Percentiles rank a stretch among this genome's conserved stretches.
These are phyloP conservation scores for Lophiostoma macrostomum DNA, from an alignment of 495 filamentous ascomycete genomes.

Conservation along the genomic window DNA sequence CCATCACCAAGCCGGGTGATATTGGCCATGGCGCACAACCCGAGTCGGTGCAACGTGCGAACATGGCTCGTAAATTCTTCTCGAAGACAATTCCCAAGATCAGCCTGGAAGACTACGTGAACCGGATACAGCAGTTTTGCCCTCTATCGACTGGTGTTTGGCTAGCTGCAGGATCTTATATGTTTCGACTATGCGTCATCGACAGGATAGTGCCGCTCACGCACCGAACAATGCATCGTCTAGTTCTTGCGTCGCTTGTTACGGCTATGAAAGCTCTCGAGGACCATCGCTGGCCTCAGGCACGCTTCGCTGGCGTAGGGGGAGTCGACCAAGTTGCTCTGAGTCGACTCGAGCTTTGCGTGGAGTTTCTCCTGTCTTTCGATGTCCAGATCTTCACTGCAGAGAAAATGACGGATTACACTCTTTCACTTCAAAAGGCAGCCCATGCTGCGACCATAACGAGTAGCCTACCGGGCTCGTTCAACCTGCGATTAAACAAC, in stretches of 20 bases:
- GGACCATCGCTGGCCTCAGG: slow-evolving; percentile 81
- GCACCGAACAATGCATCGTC: slow-evolving; percentile 77
- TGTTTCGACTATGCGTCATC: slow-evolving; percentile 68
- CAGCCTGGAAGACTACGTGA: slow-evolving; percentile 76
- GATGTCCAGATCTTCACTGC: slow-evolving; percentile 35
- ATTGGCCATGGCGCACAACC: slow-evolving; percentile 50
- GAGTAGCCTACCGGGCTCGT: slow-evolving; percentile 17
- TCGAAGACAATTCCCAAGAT: slow-evolving; percentile 81
- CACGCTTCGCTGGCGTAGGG: slow-evolving; percentile 80
- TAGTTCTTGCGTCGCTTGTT: slow-evolving; percentile 77
- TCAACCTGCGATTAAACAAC: slow-evolving; percentile 14
- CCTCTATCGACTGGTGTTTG: slow-evolving; percentile 96
- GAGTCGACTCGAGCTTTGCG: slow-evolving; percentile 75
- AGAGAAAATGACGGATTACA: slow-evolving; percentile 20
- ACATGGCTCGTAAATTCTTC: slow-evolving; percentile 87
- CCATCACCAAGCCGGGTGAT: slow-evolving; percentile 26
- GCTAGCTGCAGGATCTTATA: slow-evolving; percentile 88
- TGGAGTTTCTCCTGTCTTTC: slow-evolving; percentile 42
- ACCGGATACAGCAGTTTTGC: slow-evolving; percentile 83
- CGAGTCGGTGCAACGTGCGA: slow-evolving; percentile 65
- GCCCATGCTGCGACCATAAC: slow-evolving; percentile 22
- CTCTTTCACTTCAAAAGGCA: slow-evolving; percentile 30
- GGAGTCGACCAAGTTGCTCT: slow-evolving; percentile 80
- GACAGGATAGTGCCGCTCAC: slow-evolving; percentile 73
- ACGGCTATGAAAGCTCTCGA: slow-evolving; percentile 93